Percentiles rank a stretch among this genome's conserved stretches.
These are phyloP conservation scores for Calonectria pauciramosa DNA, from an alignment of 2,329 filamentous ascomycete genomes.

Conservation along the genomic window DNA sequence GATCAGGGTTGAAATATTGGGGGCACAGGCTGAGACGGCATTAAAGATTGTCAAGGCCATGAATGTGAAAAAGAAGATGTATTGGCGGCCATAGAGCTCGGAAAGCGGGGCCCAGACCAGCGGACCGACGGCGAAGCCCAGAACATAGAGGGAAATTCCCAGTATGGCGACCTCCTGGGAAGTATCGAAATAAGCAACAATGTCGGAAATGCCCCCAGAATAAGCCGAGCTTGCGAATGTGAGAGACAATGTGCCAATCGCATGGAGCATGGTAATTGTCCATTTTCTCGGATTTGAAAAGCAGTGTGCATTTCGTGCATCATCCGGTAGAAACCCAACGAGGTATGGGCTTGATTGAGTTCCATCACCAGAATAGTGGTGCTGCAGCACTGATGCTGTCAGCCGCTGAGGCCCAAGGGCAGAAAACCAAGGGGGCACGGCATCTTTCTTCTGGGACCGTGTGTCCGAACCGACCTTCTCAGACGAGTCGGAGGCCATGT, in stretches of 20 bases:
- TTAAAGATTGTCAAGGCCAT: not conserved
- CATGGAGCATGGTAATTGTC: constrained; percentile 2
- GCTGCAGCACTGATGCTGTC: not conserved
- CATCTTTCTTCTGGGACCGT: not conserved
- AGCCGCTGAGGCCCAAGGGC: not conserved
- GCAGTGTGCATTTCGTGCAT: not conserved
- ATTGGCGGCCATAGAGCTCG: constrained; percentile 6
- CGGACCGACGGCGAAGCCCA: constrained; percentile 16
- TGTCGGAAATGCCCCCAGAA: constrained; percentile 2
- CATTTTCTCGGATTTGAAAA: not conserved
- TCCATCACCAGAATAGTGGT: not conserved
- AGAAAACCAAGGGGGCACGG: not conserved
- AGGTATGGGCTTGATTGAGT: not conserved
- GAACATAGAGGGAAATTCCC: constrained; percentile 7
- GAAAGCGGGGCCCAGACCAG: constrained; percentile 16
- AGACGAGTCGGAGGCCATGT: not conserved
- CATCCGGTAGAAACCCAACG: not conserved
- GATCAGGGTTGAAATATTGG: not conserved
- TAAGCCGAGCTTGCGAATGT: constrained; percentile 17
- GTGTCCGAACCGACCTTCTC: not conserved
- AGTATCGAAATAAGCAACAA: not conserved
- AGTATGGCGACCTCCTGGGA: constrained; percentile 4
- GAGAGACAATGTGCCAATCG: not conserved
- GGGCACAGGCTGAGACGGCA: not conserved
- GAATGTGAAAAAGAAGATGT: constrained; percentile 4